A percentile compares a stretch with the other conserved stretches of the same genome.
Conservation (phyloP, 2,329 filamentous ascomycete species). For the Diaporthe ampelina region DNA sequence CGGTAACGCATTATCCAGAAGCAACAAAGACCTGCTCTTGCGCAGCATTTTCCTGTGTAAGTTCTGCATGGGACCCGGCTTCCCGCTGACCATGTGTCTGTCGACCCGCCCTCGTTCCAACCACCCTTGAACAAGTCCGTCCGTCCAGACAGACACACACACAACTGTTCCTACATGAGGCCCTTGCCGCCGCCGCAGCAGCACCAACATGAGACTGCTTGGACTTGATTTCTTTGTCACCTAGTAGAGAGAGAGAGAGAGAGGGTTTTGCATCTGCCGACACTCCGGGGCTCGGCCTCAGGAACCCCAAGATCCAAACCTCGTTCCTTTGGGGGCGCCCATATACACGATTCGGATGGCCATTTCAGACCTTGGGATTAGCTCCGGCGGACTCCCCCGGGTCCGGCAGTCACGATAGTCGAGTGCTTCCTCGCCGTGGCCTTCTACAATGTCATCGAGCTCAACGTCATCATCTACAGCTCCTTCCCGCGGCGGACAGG, state of each 20-base stretch:
- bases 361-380: constrained; percentile 23
- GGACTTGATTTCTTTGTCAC: background rate
- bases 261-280: background rate
- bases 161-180: background rate
- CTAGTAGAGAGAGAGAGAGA: constrained; percentile 2
- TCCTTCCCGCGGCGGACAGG: constrained; percentile 15
- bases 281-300: background rate
- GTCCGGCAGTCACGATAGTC: constrained; percentile 20
- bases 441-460: constrained; percentile 32
- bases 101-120: background rate
- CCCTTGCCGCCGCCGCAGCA: constrained; percentile 1
- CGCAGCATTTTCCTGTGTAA: background rate
- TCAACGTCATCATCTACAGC: constrained; percentile 32
- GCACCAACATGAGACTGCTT: background rate
- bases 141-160: too few relatives aligned
- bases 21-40: background rate
- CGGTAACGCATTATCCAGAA: background rate
- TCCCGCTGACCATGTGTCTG: background rate
- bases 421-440: constrained; percentile 29
- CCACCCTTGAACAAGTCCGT: background rate
- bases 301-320: background rate
- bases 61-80: background rate
- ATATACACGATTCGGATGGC: constrained; percentile 8
- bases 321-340: background rate
- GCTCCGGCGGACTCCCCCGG: constrained; percentile 18